These are phyloP conservation scores for Fusarium ambrosium DNA, from an alignment of 2,329 filamentous ascomycete genomes.

Conservation along the genomic window DNA sequence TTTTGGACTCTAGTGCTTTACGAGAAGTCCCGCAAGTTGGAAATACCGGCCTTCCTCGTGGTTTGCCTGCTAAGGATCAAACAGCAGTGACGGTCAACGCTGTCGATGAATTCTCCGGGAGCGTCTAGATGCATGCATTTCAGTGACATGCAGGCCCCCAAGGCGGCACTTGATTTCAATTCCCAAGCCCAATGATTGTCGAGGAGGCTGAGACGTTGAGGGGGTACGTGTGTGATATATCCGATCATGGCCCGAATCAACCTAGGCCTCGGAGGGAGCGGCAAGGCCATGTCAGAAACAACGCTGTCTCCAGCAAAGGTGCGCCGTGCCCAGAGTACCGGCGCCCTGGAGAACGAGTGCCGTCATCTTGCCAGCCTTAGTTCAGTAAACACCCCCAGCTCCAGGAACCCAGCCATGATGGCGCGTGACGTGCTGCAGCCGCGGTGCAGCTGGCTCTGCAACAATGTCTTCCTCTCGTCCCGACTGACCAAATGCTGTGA, in stretches of 20 bases:
- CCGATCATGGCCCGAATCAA: neutral
- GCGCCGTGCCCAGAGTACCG: neutral
- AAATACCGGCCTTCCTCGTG: neutral
- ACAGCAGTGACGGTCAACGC: neutral
- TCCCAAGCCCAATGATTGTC: neutral
- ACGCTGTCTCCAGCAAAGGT: neutral
- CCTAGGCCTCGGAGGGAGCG: neutral
- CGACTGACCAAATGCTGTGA: constrained; percentile 1
- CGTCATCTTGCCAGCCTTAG: neutral
- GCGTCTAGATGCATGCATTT: neutral
- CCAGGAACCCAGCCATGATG: constrained; percentile 6
- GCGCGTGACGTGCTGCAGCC: constrained; percentile 28
- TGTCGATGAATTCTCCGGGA: neutral
- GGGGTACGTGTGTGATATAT: neutral
- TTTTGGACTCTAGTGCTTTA: neutral
- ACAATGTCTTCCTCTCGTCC: constrained; percentile 4
- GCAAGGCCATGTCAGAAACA: neutral
- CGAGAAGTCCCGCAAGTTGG: neutral
- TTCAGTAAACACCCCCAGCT: neutral
- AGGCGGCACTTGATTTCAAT: neutral
- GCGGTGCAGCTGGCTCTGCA: constrained; percentile 17
- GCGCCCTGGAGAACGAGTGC: constrained; percentile 1
- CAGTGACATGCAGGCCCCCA: constrained; percentile 5
- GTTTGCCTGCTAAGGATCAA: neutral
- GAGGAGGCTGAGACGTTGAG: neutral